Percentiles rank a stretch among this genome's conserved stretches.
Conservation (phyloP, 306 rosid species). For the Psophocarpus tetragonolobus region DNA sequence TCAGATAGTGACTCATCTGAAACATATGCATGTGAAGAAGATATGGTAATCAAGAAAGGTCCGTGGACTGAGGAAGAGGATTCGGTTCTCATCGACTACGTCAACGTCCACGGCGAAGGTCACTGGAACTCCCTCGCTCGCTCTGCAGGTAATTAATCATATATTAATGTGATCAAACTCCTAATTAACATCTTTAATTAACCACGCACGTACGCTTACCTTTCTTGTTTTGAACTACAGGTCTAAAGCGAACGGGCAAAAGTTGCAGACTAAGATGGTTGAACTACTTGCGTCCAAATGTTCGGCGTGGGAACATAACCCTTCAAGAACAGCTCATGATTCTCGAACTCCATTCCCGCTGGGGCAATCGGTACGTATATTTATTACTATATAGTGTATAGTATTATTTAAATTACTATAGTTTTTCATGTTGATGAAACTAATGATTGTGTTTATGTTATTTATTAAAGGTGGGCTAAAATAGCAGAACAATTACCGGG, state of each 20-base stretch:
- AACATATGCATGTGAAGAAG: conserved; percentile 38
- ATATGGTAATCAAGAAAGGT: conserved; percentile 52
- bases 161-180: neutral
- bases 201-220: neutral
- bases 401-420: neutral
- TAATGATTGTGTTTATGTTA: neutral
- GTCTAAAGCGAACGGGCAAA: conserved; percentile 69
- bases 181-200: neutral
- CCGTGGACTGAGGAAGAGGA: conserved; percentile 79
- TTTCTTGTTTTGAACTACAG: conserved; percentile 27
- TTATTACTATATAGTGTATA: neutral
- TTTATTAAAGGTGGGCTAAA: conserved; percentile 77
- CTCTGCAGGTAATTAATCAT: conserved; percentile 39
- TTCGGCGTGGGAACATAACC: conserved; percentile 66
- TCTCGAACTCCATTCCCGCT: conserved; percentile 68
- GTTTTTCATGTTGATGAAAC: neutral
- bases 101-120: conserved; percentile 57
- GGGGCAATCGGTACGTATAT: conserved; percentile 69
- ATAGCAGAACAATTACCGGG: conserved; percentile 87
- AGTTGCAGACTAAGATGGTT: conserved; percentile 83
- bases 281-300: conserved; percentile 71
- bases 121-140: conserved; percentile 69
- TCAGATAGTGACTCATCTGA: conserved; percentile 38
- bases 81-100: conserved; percentile 39
- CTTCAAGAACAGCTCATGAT: conserved; percentile 74